phyloP scores from a whole-genome alignment of 352 stramenopile species.

The Globisporangium ultimum region DNA sequence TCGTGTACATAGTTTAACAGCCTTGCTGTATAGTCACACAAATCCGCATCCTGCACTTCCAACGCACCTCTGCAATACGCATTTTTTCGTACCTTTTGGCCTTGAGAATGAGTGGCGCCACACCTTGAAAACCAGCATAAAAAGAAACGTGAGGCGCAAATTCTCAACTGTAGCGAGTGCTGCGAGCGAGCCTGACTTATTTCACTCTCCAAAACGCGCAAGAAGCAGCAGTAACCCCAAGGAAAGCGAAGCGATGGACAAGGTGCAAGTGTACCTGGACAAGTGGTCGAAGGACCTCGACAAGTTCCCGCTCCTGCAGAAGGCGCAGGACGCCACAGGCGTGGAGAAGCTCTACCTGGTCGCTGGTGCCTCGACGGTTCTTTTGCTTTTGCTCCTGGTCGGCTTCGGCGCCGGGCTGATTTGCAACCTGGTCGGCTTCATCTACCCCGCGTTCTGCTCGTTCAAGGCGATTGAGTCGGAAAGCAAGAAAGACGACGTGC shows the following conservation, averaged over 20 bases:
- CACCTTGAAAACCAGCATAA: slow-evolving; percentile 8
- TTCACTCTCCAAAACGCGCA: slow-evolving; percentile 17
- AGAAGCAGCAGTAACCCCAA: slow-evolving; percentile 3
- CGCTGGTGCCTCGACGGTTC: slow-evolving; percentile 42
- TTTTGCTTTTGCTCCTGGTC: slow-evolving; percentile 79
- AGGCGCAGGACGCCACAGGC: slow-evolving; percentile 76
- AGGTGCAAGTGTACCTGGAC: slow-evolving; percentile 80
- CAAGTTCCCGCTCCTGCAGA: slow-evolving; percentile 74
- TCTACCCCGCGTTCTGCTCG: slow-evolving; percentile 79
- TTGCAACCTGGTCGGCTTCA: slow-evolving; percentile 81
- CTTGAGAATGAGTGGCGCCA: slow-evolving; percentile 12
- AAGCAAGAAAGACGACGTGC: slow-evolving; percentile 78
- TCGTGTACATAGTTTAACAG: neutral
- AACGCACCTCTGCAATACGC: neutral
- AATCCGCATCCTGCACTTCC: neutral
- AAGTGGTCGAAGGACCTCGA: slow-evolving; percentile 87
- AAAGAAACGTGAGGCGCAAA: slow-evolving; percentile 13
- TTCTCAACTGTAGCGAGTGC: slow-evolving; percentile 11
- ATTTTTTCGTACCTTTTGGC: neutral
- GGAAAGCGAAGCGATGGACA: slow-evolving; percentile 50
- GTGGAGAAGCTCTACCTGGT: slow-evolving; percentile 90
- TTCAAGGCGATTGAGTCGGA: slow-evolving; percentile 85
- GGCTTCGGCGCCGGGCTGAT: slow-evolving; percentile 85
- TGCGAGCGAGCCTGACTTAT: slow-evolving; percentile 2
- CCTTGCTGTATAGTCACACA: neutral